These are phyloP conservation scores for Metschnikowia cerradonensis DNA, from an alignment of 805 yeast species.

Conservation along the genomic window DNA sequence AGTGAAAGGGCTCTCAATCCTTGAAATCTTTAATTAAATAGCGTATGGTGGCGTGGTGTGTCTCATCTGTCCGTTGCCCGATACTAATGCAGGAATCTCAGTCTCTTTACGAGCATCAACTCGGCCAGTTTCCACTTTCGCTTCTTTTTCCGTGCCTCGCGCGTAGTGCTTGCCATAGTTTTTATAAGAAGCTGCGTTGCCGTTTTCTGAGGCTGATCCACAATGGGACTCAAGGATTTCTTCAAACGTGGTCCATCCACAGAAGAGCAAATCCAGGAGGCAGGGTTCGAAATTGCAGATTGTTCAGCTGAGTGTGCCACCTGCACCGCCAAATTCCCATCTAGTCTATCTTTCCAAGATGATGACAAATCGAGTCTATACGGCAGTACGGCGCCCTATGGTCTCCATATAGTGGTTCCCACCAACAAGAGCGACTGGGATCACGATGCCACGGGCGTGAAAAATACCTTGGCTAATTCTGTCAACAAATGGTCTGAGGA, in stretches of 20 bases:
- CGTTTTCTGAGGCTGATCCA: neutral
- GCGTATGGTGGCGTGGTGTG: neutral
- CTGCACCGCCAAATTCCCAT: slow-evolving; percentile 54
- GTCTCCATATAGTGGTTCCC: slow-evolving; percentile 71
- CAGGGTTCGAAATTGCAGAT: slow-evolving; percentile 36
- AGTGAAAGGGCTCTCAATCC: neutral
- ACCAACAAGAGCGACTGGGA: slow-evolving; percentile 86
- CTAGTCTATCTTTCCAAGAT: slow-evolving; percentile 41
- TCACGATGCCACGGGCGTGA: slow-evolving; percentile 57
- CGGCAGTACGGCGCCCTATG: slow-evolving; percentile 67
- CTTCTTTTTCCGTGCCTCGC: neutral
- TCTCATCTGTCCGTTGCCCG: neutral
- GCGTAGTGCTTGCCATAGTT: neutral
- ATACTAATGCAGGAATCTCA: neutral
- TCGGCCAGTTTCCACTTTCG: neutral
- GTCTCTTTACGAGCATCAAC: neutral
- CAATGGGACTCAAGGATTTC: slow-evolving; percentile 13
- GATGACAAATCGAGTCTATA: slow-evolving; percentile 48
- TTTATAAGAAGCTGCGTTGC: neutral
- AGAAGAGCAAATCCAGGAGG: slow-evolving; percentile 12
- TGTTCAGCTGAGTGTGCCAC: slow-evolving; percentile 52
- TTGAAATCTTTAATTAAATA: neutral
- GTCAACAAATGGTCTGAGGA: slow-evolving; percentile 35
- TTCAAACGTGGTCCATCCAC: slow-evolving; percentile 14
- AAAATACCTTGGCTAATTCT: slow-evolving; percentile 43